Base-by-base conservation (phyloP, 768 basidiomycete species). In the Tephrocybe rancida region DNA sequence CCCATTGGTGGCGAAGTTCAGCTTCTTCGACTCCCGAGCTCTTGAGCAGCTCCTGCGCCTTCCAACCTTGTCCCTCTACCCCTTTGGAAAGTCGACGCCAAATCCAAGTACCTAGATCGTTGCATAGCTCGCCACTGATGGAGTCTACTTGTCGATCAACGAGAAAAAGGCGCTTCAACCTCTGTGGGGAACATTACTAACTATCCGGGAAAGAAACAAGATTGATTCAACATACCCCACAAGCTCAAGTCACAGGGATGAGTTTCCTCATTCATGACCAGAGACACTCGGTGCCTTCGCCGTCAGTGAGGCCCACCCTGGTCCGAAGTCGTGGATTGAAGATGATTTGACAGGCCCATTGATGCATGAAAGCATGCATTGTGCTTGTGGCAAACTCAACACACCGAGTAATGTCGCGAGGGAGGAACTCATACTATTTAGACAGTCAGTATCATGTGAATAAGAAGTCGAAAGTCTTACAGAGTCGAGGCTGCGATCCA, bases 261-360 rank as follows among this genome's bases (percentile, higher is more conserved):
- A 79, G 44, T 18, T 66, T 67, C 21, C 69, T 47, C 9, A 75
- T 32, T 0, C 32, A 26, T 25, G 71, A 71, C 76, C 76, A 77
- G 3, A 73, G 51, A 1, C 64, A 49, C 44, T 74, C 71, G 3
- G 56, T 53, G 2, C 72, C 70, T 51, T 74, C 72, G 5, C 73
- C 72, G 56, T 74, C 67, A 3, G 62, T 39, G 3, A 49, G 38
- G 3, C 48, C 37, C 3, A 49, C 24, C 8, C 48, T 37, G 16
- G 49, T 26, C 0, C 60, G 44, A 18, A 69, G 41, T 3, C 69
- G 54, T 1, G 73, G 73, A 39, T 73, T 67, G 56, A 61, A 70
- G 0, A 65, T 50, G 0, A 74, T 44, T 46, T 73, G 70, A 46
- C 48, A 49, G 5, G 48, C 24, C 48, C 48, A 49, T 25, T 49